phyloP scores from a whole-genome alignment of 2,329 filamentous ascomycete species.

The Sporothrix luriei region DNA sequence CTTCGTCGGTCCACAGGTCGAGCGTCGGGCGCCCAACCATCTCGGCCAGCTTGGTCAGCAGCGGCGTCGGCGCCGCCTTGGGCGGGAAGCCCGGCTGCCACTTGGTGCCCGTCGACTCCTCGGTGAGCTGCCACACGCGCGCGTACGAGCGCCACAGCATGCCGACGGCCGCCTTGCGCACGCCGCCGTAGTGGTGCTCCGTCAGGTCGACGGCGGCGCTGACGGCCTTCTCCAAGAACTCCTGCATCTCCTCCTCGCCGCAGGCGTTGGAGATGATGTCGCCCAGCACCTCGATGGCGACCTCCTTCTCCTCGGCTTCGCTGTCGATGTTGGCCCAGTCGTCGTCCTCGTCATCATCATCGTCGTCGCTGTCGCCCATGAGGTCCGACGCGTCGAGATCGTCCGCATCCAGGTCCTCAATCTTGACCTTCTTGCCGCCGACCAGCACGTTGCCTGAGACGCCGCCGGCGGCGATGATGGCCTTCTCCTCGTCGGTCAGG shows the following conservation, averaged over 20 bases:
- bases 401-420: slow-evolving; percentile 62
- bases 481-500: slow-evolving; percentile 72
- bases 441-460: slow-evolving; percentile 19
- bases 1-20: slow-evolving; percentile 83
- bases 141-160: slow-evolving; percentile 94
- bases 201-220: slow-evolving; percentile 77
- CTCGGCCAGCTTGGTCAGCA: slow-evolving; percentile 82
- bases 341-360: slow-evolving; percentile 73
- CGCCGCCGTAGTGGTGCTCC: slow-evolving; percentile 89
- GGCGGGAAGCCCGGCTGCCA: slow-evolving; percentile 88
- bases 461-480: slow-evolving; percentile 61
- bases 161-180: slow-evolving; percentile 86
- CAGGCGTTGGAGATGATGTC: slow-evolving; percentile 89
- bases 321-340: slow-evolving; percentile 82
- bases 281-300: slow-evolving; percentile 90
- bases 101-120: slow-evolving; percentile 75
- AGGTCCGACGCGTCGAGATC: slow-evolving; percentile 58
- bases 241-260: slow-evolving; percentile 68
- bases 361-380: slow-evolving; percentile 62
- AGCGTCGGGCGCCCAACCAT: slow-evolving; percentile 83
- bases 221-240: slow-evolving; percentile 87
- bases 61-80: slow-evolving; percentile 73
- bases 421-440: slow-evolving; percentile 79
- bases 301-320: slow-evolving; percentile 93
- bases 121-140: slow-evolving; percentile 83